These are phyloP conservation scores for Dioscorea zingiberensis DNA, from an alignment of 106 monocot genomes.

Conservation along the genomic window DNA sequence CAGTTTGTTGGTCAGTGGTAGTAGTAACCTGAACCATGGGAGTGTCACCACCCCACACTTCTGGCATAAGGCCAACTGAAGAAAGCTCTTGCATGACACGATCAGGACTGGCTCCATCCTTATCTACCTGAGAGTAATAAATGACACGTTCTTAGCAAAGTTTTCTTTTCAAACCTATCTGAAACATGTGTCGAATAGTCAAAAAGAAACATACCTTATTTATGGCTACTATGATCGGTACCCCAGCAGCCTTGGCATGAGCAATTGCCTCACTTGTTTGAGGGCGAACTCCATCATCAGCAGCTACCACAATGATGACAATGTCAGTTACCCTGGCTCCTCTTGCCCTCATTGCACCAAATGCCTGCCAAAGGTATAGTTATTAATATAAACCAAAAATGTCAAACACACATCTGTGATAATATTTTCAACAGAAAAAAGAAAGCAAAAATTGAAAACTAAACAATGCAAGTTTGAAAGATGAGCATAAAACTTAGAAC, in stretches of 20 bases:
- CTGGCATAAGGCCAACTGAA: constrained; percentile 81
- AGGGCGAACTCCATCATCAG: constrained; percentile 98
- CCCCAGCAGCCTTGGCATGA: constrained; percentile 95
- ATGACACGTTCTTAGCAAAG: not conserved
- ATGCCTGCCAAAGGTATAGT: constrained; percentile 49
- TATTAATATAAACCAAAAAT: not conserved
- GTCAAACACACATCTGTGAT: not conserved
- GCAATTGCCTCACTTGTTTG: constrained; percentile 98
- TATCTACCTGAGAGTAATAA: constrained; percentile 63
- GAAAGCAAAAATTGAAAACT: too few relatives aligned
- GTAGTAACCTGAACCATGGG: constrained; percentile 88
- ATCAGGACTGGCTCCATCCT: constrained; percentile 90
- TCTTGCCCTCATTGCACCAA: constrained; percentile 96
- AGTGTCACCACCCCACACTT: constrained; percentile 90
- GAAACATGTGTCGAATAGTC: not conserved
- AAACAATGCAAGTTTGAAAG: too few relatives aligned
- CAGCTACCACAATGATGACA: constrained; percentile 89
- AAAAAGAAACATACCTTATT: constrained; percentile 61
- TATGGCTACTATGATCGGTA: constrained; percentile 91
- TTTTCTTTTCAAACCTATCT: not conserved
- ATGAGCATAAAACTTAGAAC: not conserved
- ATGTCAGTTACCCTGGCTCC: constrained; percentile 96
- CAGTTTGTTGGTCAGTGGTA: not conserved
- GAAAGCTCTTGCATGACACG: constrained; percentile 97
- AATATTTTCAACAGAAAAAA: too few relatives aligned